Conservation (phyloP, 345 rosid genomes). For the Brassica napus region DNA sequence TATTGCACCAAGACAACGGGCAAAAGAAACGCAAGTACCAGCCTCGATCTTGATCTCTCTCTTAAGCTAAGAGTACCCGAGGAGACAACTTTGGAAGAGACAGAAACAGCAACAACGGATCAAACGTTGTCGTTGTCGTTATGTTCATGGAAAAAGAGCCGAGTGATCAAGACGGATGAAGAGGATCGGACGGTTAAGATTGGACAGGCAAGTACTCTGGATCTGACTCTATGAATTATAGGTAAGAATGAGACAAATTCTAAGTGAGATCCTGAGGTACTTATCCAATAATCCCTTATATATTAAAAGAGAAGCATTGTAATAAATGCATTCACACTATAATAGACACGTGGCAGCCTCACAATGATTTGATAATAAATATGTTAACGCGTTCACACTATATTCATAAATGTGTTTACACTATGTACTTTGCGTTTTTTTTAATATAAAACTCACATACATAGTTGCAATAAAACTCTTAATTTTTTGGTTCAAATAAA, state of each 20-base stretch:
- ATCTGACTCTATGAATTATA: slow-evolving; percentile 90
- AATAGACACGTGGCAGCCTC: too few relatives aligned
- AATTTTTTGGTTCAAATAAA: too few relatives aligned
- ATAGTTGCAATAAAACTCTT: too few relatives aligned
- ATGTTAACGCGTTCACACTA: too few relatives aligned
- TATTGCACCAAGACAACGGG: slow-evolving; percentile 19
- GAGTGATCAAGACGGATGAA: slow-evolving; percentile 41
- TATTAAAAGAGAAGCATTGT: too few relatives aligned
- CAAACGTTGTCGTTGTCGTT: slow-evolving; percentile 59
- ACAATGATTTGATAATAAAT: too few relatives aligned
- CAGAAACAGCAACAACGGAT: slow-evolving; percentile 36
- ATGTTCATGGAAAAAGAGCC: slow-evolving; percentile 47
- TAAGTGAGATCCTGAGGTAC: slow-evolving; percentile 97
- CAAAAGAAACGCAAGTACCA: slow-evolving; percentile 49
- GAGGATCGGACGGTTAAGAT: slow-evolving; percentile 42
- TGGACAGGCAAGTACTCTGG: slow-evolving; percentile 75
- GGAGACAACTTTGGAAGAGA: slow-evolving; percentile 29
- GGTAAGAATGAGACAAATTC: slow-evolving; percentile 50
- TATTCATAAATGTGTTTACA: too few relatives aligned
- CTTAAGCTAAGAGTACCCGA: slow-evolving; percentile 40
- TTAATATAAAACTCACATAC: too few relatives aligned
- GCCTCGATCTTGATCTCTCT: slow-evolving; percentile 56
- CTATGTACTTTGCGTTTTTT: too few relatives aligned
- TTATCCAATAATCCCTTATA: slow-evolving; percentile 49
- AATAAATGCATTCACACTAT: too few relatives aligned